Evolutionary conservation across 768 basidiomycete species (phyloP).

Genomic region (Boletus bicolor): DNA sequence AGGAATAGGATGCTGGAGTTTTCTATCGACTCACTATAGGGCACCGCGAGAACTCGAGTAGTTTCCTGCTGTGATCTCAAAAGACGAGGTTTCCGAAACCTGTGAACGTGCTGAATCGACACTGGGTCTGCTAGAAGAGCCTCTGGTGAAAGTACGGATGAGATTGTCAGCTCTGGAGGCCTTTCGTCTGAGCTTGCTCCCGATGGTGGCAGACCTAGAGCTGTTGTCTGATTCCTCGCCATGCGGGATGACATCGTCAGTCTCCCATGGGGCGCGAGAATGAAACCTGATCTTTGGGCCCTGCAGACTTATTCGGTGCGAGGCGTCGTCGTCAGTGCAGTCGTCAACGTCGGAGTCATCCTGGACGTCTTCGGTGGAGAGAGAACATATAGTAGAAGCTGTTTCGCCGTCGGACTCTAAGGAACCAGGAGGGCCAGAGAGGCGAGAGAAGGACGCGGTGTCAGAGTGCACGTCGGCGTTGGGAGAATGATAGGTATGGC

Average conservation of each 20-base stretch:
- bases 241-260: slow-evolving; percentile 45
- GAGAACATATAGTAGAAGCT: slow-evolving; percentile 24
- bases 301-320: slow-evolving; percentile 61
- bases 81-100: slow-evolving; percentile 50
- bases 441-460: slow-evolving; percentile 33
- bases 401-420: slow-evolving; percentile 57
- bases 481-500: slow-evolving; percentile 56
- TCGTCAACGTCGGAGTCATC: slow-evolving; percentile 36
- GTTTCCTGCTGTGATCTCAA: slow-evolving; percentile 54
- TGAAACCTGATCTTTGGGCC: slow-evolving; percentile 85
- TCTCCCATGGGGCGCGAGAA: slow-evolving; percentile 80
- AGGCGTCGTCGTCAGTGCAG: slow-evolving; percentile 43
- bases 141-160: slow-evolving; percentile 46
- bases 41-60: slow-evolving; percentile 50
- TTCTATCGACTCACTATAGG: slow-evolving; percentile 49
- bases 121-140: slow-evolving; percentile 56
- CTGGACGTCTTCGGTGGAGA: slow-evolving; percentile 31
- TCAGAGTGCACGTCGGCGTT: slow-evolving; percentile 31
- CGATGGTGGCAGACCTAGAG: slow-evolving; percentile 29
- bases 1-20: not conserved
- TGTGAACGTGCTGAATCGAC: slow-evolving; percentile 58
- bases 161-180: slow-evolving; percentile 33
- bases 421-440: slow-evolving; percentile 47
- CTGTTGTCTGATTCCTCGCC: slow-evolving; percentile 47
- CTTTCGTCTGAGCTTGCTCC: slow-evolving; percentile 30